Conservation (phyloP, 352 stramenopile genomes). For the Pythium aquatile region DNA sequence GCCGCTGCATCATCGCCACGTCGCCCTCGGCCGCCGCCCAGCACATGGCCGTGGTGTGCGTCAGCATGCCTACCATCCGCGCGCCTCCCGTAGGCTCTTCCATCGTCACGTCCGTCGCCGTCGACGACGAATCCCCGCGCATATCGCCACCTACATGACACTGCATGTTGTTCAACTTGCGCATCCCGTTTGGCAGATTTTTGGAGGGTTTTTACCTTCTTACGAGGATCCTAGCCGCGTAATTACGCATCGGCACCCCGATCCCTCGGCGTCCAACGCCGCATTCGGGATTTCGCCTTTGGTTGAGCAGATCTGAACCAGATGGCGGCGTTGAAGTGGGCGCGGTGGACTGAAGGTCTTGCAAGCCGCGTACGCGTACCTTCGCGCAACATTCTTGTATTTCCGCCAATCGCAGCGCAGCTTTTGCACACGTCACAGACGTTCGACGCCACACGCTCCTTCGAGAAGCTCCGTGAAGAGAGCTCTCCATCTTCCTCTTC, state of each 20-base stretch:
- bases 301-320: not conserved
- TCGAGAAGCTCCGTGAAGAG: constrained; percentile 16
- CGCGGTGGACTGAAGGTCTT: constrained; percentile 17
- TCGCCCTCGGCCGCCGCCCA: constrained; percentile 69
- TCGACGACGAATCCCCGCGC: not conserved
- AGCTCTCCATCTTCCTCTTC: not conserved
- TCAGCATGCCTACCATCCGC: constrained; percentile 26
- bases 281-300: not conserved
- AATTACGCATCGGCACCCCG: not conserved
- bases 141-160: not conserved
- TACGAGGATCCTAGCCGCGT: not conserved
- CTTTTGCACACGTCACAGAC: constrained; percentile 16
- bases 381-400: constrained; percentile 12
- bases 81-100: not conserved
- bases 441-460: constrained; percentile 1
- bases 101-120: not conserved
- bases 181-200: not conserved
- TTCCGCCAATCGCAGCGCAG: constrained; percentile 16
- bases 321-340: constrained; percentile 19
- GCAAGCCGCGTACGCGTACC: not conserved
- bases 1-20: constrained; percentile 51
- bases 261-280: not conserved
- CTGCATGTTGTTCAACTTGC: not conserved
- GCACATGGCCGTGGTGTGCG: constrained; percentile 74
- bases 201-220: not conserved